Conservation (phyloP, 164 flowering plant species). For the Magnolia changhungtana region DNA sequence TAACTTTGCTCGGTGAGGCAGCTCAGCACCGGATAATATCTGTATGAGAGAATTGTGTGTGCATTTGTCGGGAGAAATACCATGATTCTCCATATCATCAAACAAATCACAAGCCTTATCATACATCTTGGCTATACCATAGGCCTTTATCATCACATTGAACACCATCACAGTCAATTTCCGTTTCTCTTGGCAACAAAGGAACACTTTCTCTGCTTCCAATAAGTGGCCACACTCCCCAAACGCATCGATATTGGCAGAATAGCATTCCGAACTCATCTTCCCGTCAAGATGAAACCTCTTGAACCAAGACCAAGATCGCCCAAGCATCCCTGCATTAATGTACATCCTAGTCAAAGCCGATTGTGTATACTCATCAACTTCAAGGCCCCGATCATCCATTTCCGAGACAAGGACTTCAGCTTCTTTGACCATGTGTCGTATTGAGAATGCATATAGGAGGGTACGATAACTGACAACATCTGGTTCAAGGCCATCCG, state of each 20-base stretch:
- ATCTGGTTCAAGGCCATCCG: slow-evolving; percentile 61
- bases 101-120: slow-evolving; percentile 65
- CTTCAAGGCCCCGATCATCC: slow-evolving; percentile 58
- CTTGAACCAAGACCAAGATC: slow-evolving; percentile 84
- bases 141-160: slow-evolving; percentile 97
- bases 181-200: slow-evolving; percentile 48
- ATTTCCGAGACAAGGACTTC: slow-evolving; percentile 71
- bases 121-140: slow-evolving; percentile 62
- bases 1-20: slow-evolving; percentile 48
- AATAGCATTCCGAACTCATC: slow-evolving; percentile 82
- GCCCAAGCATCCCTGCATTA: slow-evolving; percentile 64
- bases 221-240: slow-evolving; percentile 66
- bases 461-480: slow-evolving; percentile 81
- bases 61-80: slow-evolving; percentile 69
- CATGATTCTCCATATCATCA: slow-evolving; percentile 58
- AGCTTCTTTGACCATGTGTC: slow-evolving; percentile 73
- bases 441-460: slow-evolving; percentile 75
- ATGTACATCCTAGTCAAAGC: slow-evolving; percentile 87
- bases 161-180: slow-evolving; percentile 59
- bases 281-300: slow-evolving; percentile 63
- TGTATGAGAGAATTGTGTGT: slow-evolving; percentile 73
- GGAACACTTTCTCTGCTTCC: slow-evolving; percentile 76
- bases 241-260: slow-evolving; percentile 92
- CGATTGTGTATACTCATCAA: slow-evolving; percentile 88
- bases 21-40: slow-evolving; percentile 62